Base-by-base conservation (phyloP, 139 green algal species). In the Asterochloris erici region DNA sequence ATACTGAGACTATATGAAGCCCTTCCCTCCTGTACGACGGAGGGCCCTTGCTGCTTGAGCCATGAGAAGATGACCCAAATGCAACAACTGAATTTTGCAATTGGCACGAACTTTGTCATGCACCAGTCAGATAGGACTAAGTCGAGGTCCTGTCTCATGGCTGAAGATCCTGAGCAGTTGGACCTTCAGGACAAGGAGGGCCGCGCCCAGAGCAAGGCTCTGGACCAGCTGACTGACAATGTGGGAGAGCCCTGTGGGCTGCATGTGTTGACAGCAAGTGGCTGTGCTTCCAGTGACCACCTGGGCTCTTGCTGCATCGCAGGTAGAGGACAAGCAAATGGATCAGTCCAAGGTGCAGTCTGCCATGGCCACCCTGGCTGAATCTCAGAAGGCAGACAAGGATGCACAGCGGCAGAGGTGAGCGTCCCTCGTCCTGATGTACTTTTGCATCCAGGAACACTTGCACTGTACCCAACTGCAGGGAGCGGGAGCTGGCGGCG, bases 401-500 rank as follows among this genome's bases (percentile, higher is more conserved):
- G 92, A 94, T 66, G 91, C 88, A 17, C 85, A 91, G 81, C 79
- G 78, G 17, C 83, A 90, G 62, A 74, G 87, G 84, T 91, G 62
- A 23, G 80, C 26, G 24, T 60, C 14, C 21, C 38, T 29, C 11
- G 9, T 17, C 70, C 62, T 26, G 29, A 24, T 9, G 75, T 60
- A n/a, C 6, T 54, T 21, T 24, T 60, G 16, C 12, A n/a, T 82
- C 0, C 0, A 23, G 66, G n/a, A 9, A 38, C 63, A 64, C 9
- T n/a, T 61, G 28, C 15, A 38, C 17, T 76, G 0, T 63, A 29
- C 23, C 0, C 23, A 21, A 0, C 73, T 74, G 38, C 87, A 92
- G 90, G 15, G 94, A 97, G 68, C 89, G 84, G 64, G 90, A 95
- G 87, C 86, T 97, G 61, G 92, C 93, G 16, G 91, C 90, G 11